Percentiles rank a stretch among this genome's conserved stretches.
phyloP scores from a whole-genome alignment of 179 eudicot species.

The Spinacia oleracea region DNA sequence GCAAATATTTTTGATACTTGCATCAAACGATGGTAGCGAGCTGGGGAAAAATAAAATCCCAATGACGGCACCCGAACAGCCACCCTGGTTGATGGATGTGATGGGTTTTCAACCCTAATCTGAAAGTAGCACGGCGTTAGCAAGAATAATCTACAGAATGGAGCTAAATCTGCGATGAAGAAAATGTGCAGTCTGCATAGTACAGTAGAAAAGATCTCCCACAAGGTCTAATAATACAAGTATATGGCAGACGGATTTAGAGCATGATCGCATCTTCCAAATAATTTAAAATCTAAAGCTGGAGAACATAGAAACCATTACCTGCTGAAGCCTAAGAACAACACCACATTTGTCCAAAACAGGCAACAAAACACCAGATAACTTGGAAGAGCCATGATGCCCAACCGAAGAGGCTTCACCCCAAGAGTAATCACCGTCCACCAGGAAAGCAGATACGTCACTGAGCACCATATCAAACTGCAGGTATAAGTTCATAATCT shows the following conservation, averaged over 20 bases:
- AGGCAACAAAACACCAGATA: constrained; percentile 60
- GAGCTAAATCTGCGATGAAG: neutral
- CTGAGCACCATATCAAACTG: constrained; percentile 90
- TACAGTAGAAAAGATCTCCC: neutral
- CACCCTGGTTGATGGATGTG: constrained; percentile 79
- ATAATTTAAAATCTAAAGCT: neutral
- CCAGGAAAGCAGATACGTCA: constrained; percentile 91
- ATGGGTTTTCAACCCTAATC: constrained; percentile 76
- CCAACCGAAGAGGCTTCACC: constrained; percentile 42
- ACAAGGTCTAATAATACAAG: neutral
- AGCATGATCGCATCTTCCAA: neutral
- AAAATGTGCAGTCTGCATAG: constrained; percentile 1
- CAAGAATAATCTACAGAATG: neutral
- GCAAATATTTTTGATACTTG: constrained; percentile 72
- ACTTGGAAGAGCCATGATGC: constrained; percentile 39
- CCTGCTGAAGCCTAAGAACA: constrained; percentile 91
- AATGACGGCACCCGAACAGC: constrained; percentile 89
- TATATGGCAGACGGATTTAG: neutral
- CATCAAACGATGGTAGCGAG: constrained; percentile 98
- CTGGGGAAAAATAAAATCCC: constrained; percentile 92
- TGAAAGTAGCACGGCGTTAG: constrained; percentile 30
- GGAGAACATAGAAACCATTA: constrained; percentile 20
- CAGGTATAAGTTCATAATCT: constrained; percentile 65
- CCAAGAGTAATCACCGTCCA: constrained; percentile 94
- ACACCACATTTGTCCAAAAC: constrained; percentile 95